A percentile compares a stretch with the other conserved stretches of the same genome.
Conservation (phyloP, 2,329 filamentous ascomycete species). For the Stenocarpella maydis region DNA sequence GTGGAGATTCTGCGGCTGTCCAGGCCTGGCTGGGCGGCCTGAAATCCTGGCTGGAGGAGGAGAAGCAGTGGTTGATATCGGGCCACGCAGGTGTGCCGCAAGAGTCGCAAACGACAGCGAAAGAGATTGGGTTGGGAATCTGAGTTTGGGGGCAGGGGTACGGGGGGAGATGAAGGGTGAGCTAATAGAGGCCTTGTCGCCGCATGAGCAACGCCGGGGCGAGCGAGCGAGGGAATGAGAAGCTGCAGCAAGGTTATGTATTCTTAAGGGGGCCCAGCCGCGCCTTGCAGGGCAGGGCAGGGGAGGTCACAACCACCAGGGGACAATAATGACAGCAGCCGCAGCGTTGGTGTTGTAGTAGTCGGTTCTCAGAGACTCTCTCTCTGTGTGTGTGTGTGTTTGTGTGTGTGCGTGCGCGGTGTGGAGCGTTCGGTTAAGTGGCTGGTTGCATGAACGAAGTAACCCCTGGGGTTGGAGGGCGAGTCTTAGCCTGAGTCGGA, state of each 20-base stretch:
- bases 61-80: conserved; percentile 26
- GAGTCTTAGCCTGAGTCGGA: conserved; percentile 27
- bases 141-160: conserved; percentile 19
- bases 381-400: no score
- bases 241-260: conserved; percentile 38
- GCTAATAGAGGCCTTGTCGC: conserved; percentile 33
- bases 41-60: background rate
- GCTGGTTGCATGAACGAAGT: conserved; percentile 47
- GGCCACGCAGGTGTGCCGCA: background rate
- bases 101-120: conserved; percentile 7
- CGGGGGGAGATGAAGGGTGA: conserved; percentile 29
- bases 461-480: conserved; percentile 38
- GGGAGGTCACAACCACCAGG: background rate
- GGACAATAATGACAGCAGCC: background rate
- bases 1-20: conserved; percentile 32
- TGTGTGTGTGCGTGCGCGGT: background rate
- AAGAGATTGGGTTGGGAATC: conserved; percentile 16
- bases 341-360: background rate
- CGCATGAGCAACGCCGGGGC: conserved; percentile 33
- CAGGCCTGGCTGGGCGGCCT: conserved; percentile 27
- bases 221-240: conserved; percentile 11
- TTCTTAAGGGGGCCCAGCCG: conserved; percentile 44
- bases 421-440: conserved; percentile 20
- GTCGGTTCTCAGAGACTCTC: conserved; percentile 12
- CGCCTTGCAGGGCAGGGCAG: conserved; percentile 38